phyloP scores from a whole-genome alignment of 2,329 filamentous ascomycete species.

The Fusarium guadeloupense region DNA sequence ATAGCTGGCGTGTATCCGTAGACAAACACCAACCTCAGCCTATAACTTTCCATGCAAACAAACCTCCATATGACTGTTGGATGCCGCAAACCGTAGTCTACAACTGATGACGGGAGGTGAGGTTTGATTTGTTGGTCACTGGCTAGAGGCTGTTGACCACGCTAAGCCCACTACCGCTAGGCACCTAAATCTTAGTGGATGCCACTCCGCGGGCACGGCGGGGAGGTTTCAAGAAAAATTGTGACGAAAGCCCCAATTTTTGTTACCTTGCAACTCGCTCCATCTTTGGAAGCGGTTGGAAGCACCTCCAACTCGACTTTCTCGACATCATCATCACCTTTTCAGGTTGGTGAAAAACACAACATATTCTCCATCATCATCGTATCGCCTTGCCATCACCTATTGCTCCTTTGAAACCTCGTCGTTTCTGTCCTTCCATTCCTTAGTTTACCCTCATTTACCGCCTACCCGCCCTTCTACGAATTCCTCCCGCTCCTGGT shows the following conservation, averaged over 20 bases:
- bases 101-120: conserved; percentile 6
- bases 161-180: conserved; percentile 28
- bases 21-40: not conserved
- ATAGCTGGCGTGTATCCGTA: not conserved
- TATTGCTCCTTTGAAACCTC: not conserved
- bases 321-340: conserved; percentile 39
- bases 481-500: conserved; percentile 24
- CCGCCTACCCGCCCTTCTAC: not conserved
- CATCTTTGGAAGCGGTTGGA: conserved; percentile 41
- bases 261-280: conserved; percentile 35
- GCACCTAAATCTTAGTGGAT: conserved; percentile 30
- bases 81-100: conserved; percentile 37
- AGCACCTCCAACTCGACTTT: conserved; percentile 38
- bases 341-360: conserved; percentile 28
- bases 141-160: conserved; percentile 14
- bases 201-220: conserved; percentile 28
- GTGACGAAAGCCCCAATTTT: conserved; percentile 45
- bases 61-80: not conserved
- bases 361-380: conserved; percentile 12
- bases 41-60: not conserved
- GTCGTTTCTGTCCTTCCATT: conserved; percentile 10
- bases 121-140: conserved; percentile 14
- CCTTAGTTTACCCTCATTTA: conserved; percentile 23
- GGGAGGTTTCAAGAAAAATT: conserved; percentile 45
- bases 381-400: conserved; percentile 3